Base-by-base conservation (phyloP, 2,329 filamentous ascomycete genomes). In the Apiospora kogelbergensis region DNA sequence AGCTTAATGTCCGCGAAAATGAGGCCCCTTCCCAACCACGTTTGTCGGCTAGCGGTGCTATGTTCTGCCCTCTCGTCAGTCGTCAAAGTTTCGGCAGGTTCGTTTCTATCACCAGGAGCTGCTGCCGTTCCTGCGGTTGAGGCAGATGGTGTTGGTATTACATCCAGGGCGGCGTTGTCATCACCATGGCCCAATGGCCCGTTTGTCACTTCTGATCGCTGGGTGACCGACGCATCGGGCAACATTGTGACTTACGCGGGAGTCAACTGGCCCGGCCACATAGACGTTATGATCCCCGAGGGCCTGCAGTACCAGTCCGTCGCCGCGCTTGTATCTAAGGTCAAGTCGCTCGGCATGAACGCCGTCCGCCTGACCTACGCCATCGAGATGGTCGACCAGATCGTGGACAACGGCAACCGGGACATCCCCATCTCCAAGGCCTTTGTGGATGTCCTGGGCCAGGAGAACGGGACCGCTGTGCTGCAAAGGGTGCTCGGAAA, bases 241-340 rank as follows among this genome's bases (percentile, higher is more conserved):
- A 75, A 80, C 2, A 81, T 80, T 42, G 78, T 88, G 42, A 84
- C 81, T 7, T 84, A 86, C 68, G 87, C 85, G 4, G 88, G 88
- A 0, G 83, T 84, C 15, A 91, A 91, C 72, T 91, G 88, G 89
- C 87, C 88, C 0, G 89, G 88, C 0, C 84, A 86, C 20, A 84
- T 83, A 60, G 88, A 90, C 60, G 83, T 85, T n/a, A 90, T 91
- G 88, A 82, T 91, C 0, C 89, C 88, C 0, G 89, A 91, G 71
- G 89, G 89, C 3, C 81, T 91, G 2, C 88, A 90, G 74, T 89
- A 89, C 76, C 84, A 85, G 44, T 90, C 88, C 0, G 82, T 91
- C 64, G 79, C 81, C 45, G 79, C 77, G 9, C 85, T 91, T 44
- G 84, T 90, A 0, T 77, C 83, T 3, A 85, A 85, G 77, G 83